Percentiles rank a stretch among this genome's conserved stretches.
Conservation (phyloP, 345 rosid genomes). For the Salix exigua region DNA sequence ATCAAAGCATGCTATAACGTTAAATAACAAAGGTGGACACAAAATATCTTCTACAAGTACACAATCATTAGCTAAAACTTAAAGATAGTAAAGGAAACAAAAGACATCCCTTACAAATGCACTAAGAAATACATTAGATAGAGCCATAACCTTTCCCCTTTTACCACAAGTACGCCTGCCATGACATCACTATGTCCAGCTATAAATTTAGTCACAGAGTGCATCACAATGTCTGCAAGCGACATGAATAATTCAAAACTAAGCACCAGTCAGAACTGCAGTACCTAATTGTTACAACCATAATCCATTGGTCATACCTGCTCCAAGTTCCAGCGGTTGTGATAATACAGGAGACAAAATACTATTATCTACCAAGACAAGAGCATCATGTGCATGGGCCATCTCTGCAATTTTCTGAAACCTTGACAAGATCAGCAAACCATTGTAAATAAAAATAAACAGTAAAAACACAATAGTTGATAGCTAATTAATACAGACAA, state of each 20-base stretch:
- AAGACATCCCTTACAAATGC: not conserved
- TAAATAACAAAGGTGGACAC: not conserved
- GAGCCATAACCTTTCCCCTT: constrained; percentile 67
- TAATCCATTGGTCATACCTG: constrained; percentile 42
- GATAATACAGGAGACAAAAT: constrained; percentile 90
- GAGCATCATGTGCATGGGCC: constrained; percentile 77
- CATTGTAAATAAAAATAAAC: not conserved
- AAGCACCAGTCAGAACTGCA: not conserved
- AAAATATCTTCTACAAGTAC: not conserved
- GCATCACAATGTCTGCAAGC: constrained; percentile 87
- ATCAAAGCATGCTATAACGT: not conserved
- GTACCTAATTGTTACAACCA: not conserved
- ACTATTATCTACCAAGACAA: constrained; percentile 86
- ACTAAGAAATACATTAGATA: not conserved
- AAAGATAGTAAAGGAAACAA: not conserved
- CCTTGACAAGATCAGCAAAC: not conserved
- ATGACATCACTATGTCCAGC: constrained; percentile 93
- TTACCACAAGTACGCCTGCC: constrained; percentile 97
- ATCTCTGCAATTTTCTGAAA: constrained; percentile 76
- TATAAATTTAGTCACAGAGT: constrained; percentile 90
- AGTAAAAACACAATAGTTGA: not conserved
- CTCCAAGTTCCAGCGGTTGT: constrained; percentile 89
- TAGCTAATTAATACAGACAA: not conserved
- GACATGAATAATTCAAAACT: constrained; percentile 12
- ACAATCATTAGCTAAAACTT: not conserved